Base-by-base conservation (phyloP, 371 early-diverging fungal genomes). In the Lichtheimia ramosa region DNA sequence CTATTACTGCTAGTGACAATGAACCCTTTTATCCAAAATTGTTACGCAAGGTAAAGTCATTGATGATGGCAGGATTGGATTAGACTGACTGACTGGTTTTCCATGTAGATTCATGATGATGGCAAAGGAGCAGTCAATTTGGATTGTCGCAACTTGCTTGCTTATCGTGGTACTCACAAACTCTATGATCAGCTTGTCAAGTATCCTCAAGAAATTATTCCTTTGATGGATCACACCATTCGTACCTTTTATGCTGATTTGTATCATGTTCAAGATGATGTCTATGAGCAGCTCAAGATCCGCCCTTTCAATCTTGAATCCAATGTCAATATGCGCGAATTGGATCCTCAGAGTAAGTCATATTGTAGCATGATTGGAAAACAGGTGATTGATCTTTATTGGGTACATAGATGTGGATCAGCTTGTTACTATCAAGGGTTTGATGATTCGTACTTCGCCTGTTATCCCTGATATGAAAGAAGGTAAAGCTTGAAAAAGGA, bases 201-300 rank as follows among this genome's bases (percentile, higher is more conserved):
- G 48, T 99, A 98, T 79, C 99, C 99, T 24, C 94, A 96, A 65
- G 99, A 99, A 81, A 92, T 99, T 48, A 89, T 99, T 70, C 95
- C 98, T 0, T 75, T 95, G 43, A 85, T 99, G 87, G 99, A 99
- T 82, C 89, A 92, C 62, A 85, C 89, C 3, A 69, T 99, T 49
- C 86, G 89, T 3, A 92, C 97, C 59, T 70, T 89, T 41, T 95
- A 89, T 66, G 62, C 82, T 43, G 89, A 94, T 51, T 71, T 80
- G 50, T 91, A 85, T 23, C 89, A 89, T 2, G 88, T 88, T 43
- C 77, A 71, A 0, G 84, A 85, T 59, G 58, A 84, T 28, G 69
- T 77, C 28, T 69, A 69, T 20, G 82, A 79, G 34, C 70, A 69
- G 51, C 56, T 68, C 48, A 63, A 68, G 83, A 89, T 99, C 27